A percentile compares a stretch with the other conserved stretches of the same genome.
Evolutionary conservation across 306 rosid genomes (phyloP).

Genomic region (Ochetophila trinervis): DNA sequence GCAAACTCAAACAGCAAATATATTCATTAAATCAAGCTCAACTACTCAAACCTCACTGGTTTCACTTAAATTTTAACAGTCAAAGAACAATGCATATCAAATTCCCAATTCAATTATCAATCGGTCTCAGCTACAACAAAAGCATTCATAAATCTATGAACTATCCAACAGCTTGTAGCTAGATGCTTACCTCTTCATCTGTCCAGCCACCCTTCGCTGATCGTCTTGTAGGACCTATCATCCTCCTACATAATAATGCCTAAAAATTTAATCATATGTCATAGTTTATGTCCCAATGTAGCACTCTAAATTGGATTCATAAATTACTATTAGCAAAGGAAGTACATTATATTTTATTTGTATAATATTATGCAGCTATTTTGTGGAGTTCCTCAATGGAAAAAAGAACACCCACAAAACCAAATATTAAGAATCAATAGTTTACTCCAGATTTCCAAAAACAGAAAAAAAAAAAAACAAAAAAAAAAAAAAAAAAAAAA

Average conservation of each 20-base stretch:
- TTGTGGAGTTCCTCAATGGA: too few species aligned
- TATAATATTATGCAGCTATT: too few species aligned
- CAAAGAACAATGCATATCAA: not conserved
- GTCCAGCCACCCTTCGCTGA: constrained; percentile 49
- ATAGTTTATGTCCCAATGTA: not conserved
- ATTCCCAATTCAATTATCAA: not conserved
- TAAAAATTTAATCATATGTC: constrained; percentile 4
- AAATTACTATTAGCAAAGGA: too few species aligned
- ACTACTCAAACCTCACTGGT: not conserved
- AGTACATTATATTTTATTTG: not conserved
- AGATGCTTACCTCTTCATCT: constrained; percentile 32
- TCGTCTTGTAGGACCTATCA: constrained; percentile 40
- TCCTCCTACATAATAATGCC: constrained; percentile 21
- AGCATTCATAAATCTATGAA: not conserved
- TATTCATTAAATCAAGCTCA: too few species aligned
- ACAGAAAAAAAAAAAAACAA: too few species aligned
- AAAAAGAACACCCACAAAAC: too few species aligned
- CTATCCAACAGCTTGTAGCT: constrained; percentile 3
- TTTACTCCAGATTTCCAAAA: too few species aligned
- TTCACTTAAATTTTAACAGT: not conserved
- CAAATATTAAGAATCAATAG: too few species aligned
- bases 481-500: too few species aligned
- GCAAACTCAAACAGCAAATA: too few species aligned
- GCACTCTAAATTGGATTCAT: not conserved
- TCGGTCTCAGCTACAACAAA: not conserved